Conservation (phyloP, 495 filamentous ascomycete genomes). For the Penicillium verhagenii region DNA sequence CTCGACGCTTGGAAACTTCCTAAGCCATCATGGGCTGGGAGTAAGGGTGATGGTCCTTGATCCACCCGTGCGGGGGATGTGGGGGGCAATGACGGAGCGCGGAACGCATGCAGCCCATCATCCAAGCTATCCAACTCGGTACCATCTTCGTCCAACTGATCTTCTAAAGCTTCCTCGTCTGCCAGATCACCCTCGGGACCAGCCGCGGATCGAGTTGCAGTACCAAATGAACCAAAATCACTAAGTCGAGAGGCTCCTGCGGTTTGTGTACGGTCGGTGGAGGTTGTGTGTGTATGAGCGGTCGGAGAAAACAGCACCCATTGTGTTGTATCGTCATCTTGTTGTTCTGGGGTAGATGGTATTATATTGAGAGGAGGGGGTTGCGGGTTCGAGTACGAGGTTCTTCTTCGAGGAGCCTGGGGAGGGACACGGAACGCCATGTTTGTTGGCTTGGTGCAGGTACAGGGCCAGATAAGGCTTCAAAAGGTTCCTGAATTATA, state of each 20-base stretch:
- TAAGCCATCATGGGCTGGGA: slow-evolving; percentile 89
- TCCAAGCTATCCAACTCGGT: slow-evolving; percentile 86
- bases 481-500: slow-evolving; percentile 6
- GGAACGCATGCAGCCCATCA: slow-evolving; percentile 83
- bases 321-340: slow-evolving; percentile 73
- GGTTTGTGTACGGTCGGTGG: slow-evolving; percentile 70
- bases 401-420: slow-evolving; percentile 60
- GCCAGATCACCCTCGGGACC: slow-evolving; percentile 47
- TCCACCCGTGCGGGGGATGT: slow-evolving; percentile 46
- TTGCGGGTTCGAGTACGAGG: slow-evolving; percentile 51
- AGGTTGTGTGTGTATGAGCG: slow-evolving; percentile 66
- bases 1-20: slow-evolving; percentile 70
- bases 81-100: slow-evolving; percentile 59
- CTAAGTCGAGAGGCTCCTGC: slow-evolving; percentile 73
- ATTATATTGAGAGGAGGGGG: slow-evolving; percentile 39
- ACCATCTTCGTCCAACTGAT: slow-evolving; percentile 61
- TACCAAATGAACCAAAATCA: slow-evolving; percentile 81
- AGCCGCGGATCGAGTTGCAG: slow-evolving; percentile 52
- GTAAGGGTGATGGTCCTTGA: slow-evolving; percentile 57
- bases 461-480: slow-evolving; percentile 9
- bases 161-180: slow-evolving; percentile 48
- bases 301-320: slow-evolving; percentile 94
- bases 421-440: slow-evolving; percentile 88
- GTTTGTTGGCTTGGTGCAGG: slow-evolving; percentile 4
- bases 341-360: slow-evolving; percentile 34